Conservation (phyloP, 1,139 yeast genomes). For the Taphrina betulina region DNA sequence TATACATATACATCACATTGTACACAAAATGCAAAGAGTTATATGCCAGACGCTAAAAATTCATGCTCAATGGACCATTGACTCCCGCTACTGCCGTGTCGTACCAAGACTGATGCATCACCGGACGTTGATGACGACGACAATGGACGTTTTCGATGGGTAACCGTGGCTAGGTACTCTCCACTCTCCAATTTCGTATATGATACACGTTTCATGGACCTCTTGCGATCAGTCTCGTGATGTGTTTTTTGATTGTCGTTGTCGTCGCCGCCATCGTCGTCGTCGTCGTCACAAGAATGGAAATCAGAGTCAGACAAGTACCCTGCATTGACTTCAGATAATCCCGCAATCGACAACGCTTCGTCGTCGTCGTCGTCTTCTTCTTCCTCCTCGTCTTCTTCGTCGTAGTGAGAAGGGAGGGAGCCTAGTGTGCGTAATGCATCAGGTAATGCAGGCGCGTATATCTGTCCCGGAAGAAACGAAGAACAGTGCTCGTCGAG, state of each 20-base stretch:
- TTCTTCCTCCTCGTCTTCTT: slow-evolving; percentile 11
- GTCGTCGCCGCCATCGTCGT: neutral
- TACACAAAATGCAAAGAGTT: no score
- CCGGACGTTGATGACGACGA: no score
- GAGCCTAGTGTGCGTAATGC: slow-evolving; percentile 5
- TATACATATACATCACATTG: no score
- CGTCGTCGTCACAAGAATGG: slow-evolving; percentile 2
- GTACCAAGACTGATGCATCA: no score
- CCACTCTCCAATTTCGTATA: slow-evolving; percentile 22
- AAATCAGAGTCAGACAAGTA: slow-evolving; percentile 18
- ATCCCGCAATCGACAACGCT: slow-evolving; percentile 5
- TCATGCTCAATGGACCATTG: no score
- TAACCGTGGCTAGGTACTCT: slow-evolving; percentile 7
- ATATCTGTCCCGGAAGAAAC: slow-evolving; percentile 20
- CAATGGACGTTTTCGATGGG: no score
- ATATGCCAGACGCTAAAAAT: no score
- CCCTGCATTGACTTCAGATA: slow-evolving; percentile 17
- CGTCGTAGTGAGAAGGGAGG: slow-evolving; percentile 12
- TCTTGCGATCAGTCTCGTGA: no score
- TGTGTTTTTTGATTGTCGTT: neutral
- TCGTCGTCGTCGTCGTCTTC: slow-evolving; percentile 18
- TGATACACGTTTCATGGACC: slow-evolving; percentile 10
- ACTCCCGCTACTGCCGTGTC: no score
- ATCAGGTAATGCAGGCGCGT: slow-evolving; percentile 11
- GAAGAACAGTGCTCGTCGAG: slow-evolving; percentile 6